Conservation (phyloP, 805 yeast species). For the Starmerella apis region DNA sequence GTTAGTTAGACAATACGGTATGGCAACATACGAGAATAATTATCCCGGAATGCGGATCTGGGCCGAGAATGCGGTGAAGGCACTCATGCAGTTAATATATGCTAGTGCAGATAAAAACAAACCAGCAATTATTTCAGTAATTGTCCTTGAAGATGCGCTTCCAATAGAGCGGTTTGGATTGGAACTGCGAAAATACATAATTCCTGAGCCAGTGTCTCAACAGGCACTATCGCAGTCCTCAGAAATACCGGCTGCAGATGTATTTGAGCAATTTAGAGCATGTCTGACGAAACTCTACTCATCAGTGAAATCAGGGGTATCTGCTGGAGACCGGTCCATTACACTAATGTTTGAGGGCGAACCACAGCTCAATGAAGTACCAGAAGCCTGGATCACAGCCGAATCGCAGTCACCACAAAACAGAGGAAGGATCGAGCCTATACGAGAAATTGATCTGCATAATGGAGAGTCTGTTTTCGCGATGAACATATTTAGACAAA, state of each 20-base stretch:
- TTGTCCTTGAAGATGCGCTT: slow-evolving; percentile 32
- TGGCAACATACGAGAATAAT: slow-evolving; percentile 37
- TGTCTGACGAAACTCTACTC: slow-evolving; percentile 13
- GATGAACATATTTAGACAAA: slow-evolving; percentile 31
- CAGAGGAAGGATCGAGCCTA: slow-evolving; percentile 33
- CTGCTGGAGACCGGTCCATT: slow-evolving; percentile 9
- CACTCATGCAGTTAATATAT: slow-evolving; percentile 12
- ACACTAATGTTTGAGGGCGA: slow-evolving; percentile 20
- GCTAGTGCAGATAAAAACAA: background rate
- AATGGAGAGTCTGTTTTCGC: slow-evolving; percentile 7
- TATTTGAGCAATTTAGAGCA: slow-evolving; percentile 17
- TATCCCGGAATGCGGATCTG: slow-evolving; percentile 42
- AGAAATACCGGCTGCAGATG: slow-evolving; percentile 6
- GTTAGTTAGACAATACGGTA: slow-evolving; percentile 36
- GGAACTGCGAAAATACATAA: slow-evolving; percentile 28
- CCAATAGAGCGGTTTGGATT: slow-evolving; percentile 37
- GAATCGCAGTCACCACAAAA: slow-evolving; percentile 33
- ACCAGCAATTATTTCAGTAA: slow-evolving; percentile 26
- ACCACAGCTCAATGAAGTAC: slow-evolving; percentile 11
- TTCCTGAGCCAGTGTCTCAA: background rate
- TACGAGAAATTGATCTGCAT: slow-evolving; percentile 8
- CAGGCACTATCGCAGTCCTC: background rate
- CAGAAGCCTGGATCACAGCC: slow-evolving; percentile 31
- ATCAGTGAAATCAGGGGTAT: background rate
- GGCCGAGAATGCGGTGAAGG: slow-evolving; percentile 34